Evolutionary conservation across 2,329 filamentous ascomycete species (phyloP), one percentile per base, ranked within the genome.

Genomic region (Microcera coccophila): DNA sequence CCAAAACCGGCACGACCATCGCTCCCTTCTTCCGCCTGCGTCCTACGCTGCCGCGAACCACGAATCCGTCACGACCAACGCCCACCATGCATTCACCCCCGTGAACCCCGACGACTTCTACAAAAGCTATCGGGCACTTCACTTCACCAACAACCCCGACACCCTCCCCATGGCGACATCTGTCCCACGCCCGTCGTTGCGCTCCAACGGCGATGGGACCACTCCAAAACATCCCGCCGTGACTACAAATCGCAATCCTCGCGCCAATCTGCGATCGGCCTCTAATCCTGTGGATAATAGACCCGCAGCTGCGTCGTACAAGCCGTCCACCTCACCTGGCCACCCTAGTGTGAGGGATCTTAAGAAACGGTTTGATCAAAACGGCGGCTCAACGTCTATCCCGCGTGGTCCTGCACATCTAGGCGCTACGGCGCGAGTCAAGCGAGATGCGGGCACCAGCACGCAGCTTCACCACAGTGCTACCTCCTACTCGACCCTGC

Each of bases 311-410:
- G 52, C 53, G 35, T 51, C 60, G 41, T 67, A 59, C 47, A 53
- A 64, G 39, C 56, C 59, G 32, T 56, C 66, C 53, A 4, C 33
- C 18, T 18, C 33, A 8, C 10, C 33, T 16, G 33, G 33, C 11
- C 76, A 84, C 52, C 74, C 81, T n/a, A 90, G 84, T 47, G 85
- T 93, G 54, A 88, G 84, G 66, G 87, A 93, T 60, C 72, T 93
- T 49, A 82, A 87, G 57, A 87, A 84, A 64, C 82, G 79, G 41
- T 93, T 91, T 67, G 86, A 91, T 63, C 80, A 83, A 59, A 81
- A 74, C 53, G 70, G 63, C 49, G 44, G 50, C 32, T 47, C 56
- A 37, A 58, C 63, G 47, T 55, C 63, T 33, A 59, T 66, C 41
- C 53, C 63, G 42, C 67, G 66, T 48, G 66, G 64, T 52, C 59